Conservation (phyloP, 495 filamentous ascomycete species). For the Staphylotrichum longicolle region DNA sequence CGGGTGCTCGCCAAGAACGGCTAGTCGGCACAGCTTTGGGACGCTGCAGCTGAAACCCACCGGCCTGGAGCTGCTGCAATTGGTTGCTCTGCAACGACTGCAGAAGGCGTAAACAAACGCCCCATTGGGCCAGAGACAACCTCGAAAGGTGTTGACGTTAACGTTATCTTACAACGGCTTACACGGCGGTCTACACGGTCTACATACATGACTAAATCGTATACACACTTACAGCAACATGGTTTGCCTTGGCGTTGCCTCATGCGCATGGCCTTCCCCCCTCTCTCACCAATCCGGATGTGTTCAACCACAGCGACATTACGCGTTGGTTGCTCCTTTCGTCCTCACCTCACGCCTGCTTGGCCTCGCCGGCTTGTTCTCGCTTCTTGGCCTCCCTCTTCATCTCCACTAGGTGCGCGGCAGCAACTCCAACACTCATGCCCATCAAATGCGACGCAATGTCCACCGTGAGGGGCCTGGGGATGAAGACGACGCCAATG, state of each 20-base stretch:
- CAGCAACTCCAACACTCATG: slow-evolving; percentile 50
- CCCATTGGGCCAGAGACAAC: background rate
- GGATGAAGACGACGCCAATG: slow-evolving; percentile 42
- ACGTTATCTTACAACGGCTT: background rate
- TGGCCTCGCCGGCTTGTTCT: background rate
- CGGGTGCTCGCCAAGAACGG: slow-evolving; percentile 1
- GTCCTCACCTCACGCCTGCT: background rate
- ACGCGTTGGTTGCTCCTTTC: too few relatives aligned
- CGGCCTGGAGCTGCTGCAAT: background rate
- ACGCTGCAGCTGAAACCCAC: background rate
- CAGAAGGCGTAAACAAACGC: background rate
- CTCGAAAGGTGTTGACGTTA: background rate
- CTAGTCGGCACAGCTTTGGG: background rate
- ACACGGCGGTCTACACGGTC: too few relatives aligned
- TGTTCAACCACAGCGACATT: too few relatives aligned
- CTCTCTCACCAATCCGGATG: too few relatives aligned
- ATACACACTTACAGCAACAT: too few relatives aligned
- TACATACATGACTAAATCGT: too few relatives aligned
- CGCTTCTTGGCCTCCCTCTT: slow-evolving; percentile 22
- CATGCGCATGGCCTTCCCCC: too few relatives aligned
- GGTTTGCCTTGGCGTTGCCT: too few relatives aligned
- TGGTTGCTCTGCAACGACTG: background rate
- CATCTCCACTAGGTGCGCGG: slow-evolving; percentile 36
- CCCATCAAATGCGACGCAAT: slow-evolving; percentile 73
- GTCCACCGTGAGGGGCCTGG: slow-evolving; percentile 49